A percentile compares a stretch with the other conserved stretches of the same genome.
Conservation (phyloP, 2,329 filamentous ascomycete genomes). For the Fusarium cicatricum region DNA sequence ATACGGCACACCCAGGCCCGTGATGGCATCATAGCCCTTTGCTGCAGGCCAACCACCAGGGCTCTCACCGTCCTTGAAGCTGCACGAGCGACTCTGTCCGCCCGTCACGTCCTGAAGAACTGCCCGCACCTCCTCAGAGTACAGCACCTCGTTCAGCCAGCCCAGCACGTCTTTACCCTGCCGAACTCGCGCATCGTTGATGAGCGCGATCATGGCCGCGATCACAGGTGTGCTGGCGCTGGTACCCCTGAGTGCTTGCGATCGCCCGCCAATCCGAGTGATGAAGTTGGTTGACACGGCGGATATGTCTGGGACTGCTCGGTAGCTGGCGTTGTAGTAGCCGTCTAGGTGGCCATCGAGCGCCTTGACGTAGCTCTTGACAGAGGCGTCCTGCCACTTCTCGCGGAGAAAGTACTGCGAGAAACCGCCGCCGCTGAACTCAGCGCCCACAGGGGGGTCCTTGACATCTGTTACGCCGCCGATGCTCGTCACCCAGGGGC, state of each 20-base stretch:
- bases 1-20: constrained; percentile 58
- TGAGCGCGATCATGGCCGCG: constrained; percentile 61
- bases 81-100: constrained; percentile 53
- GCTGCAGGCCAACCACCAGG: constrained; percentile 55
- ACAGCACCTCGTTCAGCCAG: constrained; percentile 61
- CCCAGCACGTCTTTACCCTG: constrained; percentile 59
- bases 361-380: constrained; percentile 50
- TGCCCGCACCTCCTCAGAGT: constrained; percentile 48
- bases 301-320: constrained; percentile 61
- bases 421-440: constrained; percentile 62
- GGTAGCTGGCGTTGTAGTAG: constrained; percentile 55
- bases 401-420: constrained; percentile 58
- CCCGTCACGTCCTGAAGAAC: constrained; percentile 53
- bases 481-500: constrained; percentile 73
- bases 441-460: constrained; percentile 52
- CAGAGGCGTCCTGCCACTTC: constrained; percentile 54
- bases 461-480: constrained; percentile 61
- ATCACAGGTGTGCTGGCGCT: constrained; percentile 64
- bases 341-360: constrained; percentile 54
- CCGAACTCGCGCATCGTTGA: constrained; percentile 62
- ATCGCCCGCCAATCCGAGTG: constrained; percentile 44
- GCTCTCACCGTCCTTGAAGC: constrained; percentile 44
- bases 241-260: constrained; percentile 51
- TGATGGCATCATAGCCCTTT: constrained; percentile 58
- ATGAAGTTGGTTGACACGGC: constrained; percentile 66